Evolutionary conservation across 139 green algal genomes (phyloP).

Genomic region (Auxenochlorella pyrenoidosa): DNA sequence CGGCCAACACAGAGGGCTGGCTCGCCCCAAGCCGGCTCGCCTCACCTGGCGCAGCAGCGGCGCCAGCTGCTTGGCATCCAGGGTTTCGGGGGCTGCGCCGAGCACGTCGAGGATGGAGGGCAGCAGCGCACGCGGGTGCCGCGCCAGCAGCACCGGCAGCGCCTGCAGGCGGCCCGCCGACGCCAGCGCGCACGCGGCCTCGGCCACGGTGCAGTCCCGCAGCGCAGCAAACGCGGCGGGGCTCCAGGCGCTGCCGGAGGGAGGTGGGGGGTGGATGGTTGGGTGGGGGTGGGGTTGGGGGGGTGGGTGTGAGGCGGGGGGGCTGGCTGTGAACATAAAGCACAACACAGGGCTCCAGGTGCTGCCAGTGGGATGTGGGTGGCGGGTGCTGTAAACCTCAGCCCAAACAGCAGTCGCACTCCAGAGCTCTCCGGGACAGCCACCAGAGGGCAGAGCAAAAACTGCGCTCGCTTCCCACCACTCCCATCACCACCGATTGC

Average conservation of each 20-base stretch:
- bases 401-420: no score
- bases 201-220: not conserved
- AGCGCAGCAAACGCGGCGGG: slow-evolving; percentile 19
- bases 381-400: no score
- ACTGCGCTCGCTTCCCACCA: no score
- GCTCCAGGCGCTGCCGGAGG: slow-evolving; percentile 10
- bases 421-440: not conserved
- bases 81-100: slow-evolving; percentile 35
- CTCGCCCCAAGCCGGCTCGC: no score
- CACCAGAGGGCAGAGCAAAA: no score
- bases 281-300: not conserved
- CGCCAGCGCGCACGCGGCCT: slow-evolving; percentile 12
- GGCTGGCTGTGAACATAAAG: not conserved
- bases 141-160: slow-evolving; percentile 31
- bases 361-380: no score
- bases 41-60: slow-evolving; percentile 33
- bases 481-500: not conserved
- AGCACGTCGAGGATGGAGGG: slow-evolving; percentile 35
- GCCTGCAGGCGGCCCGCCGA: not conserved
- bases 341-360: not conserved
- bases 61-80: not conserved
- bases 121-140: slow-evolving; percentile 26
- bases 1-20: no score
- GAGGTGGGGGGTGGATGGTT: not conserved
- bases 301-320: not conserved